phyloP scores from a whole-genome alignment of 2,329 filamentous ascomycete species.

The Ceratocystis huliohia region DNA sequence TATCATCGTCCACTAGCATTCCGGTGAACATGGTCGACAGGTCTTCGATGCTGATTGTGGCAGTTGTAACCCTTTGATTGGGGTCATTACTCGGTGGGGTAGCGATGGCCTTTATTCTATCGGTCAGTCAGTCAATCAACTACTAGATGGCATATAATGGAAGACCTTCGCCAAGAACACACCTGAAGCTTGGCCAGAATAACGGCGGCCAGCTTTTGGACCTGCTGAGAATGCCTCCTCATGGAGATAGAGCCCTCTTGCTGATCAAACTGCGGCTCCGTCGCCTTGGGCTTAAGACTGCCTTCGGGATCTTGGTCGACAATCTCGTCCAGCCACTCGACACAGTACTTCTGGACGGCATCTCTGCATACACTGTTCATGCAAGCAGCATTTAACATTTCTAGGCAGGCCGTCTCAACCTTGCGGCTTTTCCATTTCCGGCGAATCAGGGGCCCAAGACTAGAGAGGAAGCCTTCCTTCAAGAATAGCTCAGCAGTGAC shows the following conservation, averaged over 20 bases:
- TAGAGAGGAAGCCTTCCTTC: conserved; percentile 71
- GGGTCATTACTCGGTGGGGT: conserved; percentile 30
- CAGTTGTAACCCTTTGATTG: conserved; percentile 38
- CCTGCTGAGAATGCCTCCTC: conserved; percentile 47
- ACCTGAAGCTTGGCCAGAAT: conserved; percentile 61
- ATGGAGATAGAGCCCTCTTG: conserved; percentile 46
- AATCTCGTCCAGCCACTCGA: conserved; percentile 75
- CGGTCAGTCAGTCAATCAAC: conserved; percentile 36
- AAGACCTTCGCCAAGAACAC: conserved; percentile 24
- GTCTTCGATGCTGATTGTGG: conserved; percentile 52
- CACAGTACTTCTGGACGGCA: conserved; percentile 71
- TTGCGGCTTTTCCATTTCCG: conserved; percentile 72
- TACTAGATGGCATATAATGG: conserved; percentile 22
- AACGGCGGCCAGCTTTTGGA: conserved; percentile 57
- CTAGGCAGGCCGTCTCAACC: conserved; percentile 73
- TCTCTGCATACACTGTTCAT: conserved; percentile 73
- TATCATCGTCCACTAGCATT: conserved; percentile 46
- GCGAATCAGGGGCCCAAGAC: conserved; percentile 62
- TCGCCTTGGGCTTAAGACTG: conserved; percentile 28
- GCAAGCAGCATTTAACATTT: conserved; percentile 84
- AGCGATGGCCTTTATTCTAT: conserved; percentile 42
- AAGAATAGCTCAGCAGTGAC: conserved; percentile 70
- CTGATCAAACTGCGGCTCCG: conserved; percentile 45
- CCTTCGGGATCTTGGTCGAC: conserved; percentile 57
- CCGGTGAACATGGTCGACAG: conserved; percentile 51